These are phyloP conservation scores for Colletotrichum euphorbiae DNA, from an alignment of 2,329 filamentous ascomycete species.

Conservation along the genomic window DNA sequence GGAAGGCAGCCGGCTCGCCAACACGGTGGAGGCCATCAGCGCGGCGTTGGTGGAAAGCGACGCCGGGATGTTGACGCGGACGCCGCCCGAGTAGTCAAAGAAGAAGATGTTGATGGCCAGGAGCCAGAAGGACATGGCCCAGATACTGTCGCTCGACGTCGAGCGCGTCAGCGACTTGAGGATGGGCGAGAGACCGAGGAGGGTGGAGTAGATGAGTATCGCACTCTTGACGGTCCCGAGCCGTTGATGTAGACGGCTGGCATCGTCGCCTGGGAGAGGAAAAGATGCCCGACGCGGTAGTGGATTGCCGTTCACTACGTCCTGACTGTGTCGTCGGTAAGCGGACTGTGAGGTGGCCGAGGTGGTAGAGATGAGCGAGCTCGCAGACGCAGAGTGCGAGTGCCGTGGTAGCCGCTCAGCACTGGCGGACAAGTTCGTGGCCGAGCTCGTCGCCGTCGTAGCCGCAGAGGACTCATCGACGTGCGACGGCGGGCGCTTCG, in stretches of 20 bases:
- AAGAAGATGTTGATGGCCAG: slow-evolving; percentile 97
- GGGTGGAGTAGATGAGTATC: slow-evolving; percentile 89
- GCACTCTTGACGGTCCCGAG: slow-evolving; percentile 92
- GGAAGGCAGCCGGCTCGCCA: slow-evolving; percentile 87
- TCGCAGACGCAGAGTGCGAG: slow-evolving; percentile 65
- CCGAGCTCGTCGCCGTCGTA: slow-evolving; percentile 27
- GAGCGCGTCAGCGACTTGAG: slow-evolving; percentile 95
- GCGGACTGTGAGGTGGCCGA: slow-evolving; percentile 47
- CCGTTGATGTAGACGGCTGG: slow-evolving; percentile 60
- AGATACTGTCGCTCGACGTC: slow-evolving; percentile 94
- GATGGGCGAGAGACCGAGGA: slow-evolving; percentile 93
- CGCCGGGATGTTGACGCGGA: slow-evolving; percentile 71
- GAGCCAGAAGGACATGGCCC: slow-evolving; percentile 95
- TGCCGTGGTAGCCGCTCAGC: slow-evolving; percentile 51
- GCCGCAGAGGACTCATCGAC: slow-evolving; percentile 23
- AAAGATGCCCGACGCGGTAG: slow-evolving; percentile 29
- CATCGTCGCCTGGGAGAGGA: slow-evolving; percentile 46
- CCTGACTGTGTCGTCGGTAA: slow-evolving; percentile 39
- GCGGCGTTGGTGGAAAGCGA: slow-evolving; percentile 93
- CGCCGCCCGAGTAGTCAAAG: slow-evolving; percentile 81
- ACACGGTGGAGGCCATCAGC: slow-evolving; percentile 93
- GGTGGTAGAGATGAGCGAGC: slow-evolving; percentile 62
- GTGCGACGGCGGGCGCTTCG: slow-evolving; percentile 46
- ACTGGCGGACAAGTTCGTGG: slow-evolving; percentile 22
- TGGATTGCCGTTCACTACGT: slow-evolving; percentile 6